Percentiles rank a stretch among this genome's conserved stretches.
Conservation (phyloP, 1,284 basidiomycete genomes). For the Leccinum colubrinum region DNA sequence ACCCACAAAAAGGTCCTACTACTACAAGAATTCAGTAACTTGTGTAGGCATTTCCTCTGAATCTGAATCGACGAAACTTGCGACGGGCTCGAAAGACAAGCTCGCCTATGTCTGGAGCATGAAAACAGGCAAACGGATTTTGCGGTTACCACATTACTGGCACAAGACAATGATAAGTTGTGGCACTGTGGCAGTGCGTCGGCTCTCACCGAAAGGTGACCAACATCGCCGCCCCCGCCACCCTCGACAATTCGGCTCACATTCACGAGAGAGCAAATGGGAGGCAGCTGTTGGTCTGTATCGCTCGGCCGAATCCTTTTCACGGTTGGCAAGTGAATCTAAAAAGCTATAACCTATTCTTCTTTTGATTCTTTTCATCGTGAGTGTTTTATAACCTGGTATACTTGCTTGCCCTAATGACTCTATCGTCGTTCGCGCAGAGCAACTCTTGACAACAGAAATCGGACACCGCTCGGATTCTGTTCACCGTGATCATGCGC, state of each 20-base stretch:
- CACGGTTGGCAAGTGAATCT: background rate
- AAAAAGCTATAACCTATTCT: background rate
- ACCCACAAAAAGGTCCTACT: background rate
- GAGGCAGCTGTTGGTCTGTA: background rate
- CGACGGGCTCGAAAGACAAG: background rate
- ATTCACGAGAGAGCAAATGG: background rate
- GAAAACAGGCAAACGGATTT: background rate
- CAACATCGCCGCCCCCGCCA: too few relatives aligned
- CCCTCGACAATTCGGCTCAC: background rate
- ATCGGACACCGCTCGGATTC: background rate
- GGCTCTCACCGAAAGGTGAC: background rate
- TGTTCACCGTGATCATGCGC: background rate
- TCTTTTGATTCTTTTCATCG: background rate
- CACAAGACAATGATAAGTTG: background rate
- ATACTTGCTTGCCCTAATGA: too few relatives aligned
- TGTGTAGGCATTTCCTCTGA: background rate
- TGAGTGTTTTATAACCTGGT: background rate
- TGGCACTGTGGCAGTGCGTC: background rate
- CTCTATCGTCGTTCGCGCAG: background rate
- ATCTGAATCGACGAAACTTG: background rate
- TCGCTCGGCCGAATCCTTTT: too few relatives aligned
- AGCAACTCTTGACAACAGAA: slow-evolving; percentile 4
- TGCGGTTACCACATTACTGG: background rate
- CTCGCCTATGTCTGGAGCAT: background rate
- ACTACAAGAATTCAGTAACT: too few relatives aligned